phyloP scores from a whole-genome alignment of 441 rosid genomes.

The Adansonia grandidieri region DNA sequence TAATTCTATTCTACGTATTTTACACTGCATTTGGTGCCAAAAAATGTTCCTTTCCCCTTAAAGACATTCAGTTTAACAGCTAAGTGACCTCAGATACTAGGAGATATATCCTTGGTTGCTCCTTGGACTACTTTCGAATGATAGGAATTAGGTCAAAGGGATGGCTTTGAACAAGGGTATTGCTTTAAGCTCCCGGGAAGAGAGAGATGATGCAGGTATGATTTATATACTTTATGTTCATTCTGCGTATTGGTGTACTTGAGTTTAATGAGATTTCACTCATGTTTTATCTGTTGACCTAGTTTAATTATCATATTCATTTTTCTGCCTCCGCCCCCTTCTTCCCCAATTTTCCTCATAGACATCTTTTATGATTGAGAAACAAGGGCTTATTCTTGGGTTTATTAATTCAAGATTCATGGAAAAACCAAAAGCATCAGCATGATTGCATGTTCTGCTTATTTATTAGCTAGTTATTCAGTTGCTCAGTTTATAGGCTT shows the following conservation, averaged over 20 bases:
- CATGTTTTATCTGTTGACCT: no score
- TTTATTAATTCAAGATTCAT: not conserved
- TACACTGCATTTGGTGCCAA: not conserved
- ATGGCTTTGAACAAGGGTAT: constrained; percentile 86
- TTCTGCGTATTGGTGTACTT: not conserved
- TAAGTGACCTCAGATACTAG: constrained; percentile 2
- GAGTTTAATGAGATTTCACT: not conserved
- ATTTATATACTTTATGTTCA: not conserved
- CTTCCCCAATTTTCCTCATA: not conserved
- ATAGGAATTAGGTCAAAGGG: constrained; percentile 73
- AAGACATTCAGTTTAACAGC: not conserved
- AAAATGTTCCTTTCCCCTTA: not conserved
- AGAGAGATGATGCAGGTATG: constrained; percentile 81
- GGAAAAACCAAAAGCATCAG: not conserved
- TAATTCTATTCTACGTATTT: not conserved
- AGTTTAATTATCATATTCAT: no score
- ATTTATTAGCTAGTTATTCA: not conserved
- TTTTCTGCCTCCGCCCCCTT: not conserved
- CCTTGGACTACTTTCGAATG: constrained; percentile 21
- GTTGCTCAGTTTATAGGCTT: not conserved
- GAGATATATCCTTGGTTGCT: not conserved
- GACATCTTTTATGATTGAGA: not conserved
- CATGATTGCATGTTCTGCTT: not conserved
- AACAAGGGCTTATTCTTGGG: not conserved
- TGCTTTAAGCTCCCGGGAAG: constrained; percentile 56